These are phyloP conservation scores for Hansenula sp. DNA, from an alignment of 1,139 yeast species.

Conservation along the genomic window DNA sequence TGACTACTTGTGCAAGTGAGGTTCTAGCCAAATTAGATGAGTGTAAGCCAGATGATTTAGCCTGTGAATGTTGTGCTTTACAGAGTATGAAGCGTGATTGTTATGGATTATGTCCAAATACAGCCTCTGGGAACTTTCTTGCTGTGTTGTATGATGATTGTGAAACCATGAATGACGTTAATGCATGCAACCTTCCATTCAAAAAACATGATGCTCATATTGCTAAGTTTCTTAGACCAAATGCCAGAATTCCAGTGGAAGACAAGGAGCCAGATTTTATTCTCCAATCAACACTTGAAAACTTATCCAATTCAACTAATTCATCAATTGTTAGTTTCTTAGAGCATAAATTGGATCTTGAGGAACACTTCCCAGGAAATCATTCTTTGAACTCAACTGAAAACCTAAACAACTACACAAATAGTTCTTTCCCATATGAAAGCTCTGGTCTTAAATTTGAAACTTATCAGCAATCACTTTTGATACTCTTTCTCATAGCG, in stretches of 20 bases:
- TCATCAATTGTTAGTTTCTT: slow-evolving; percentile 5
- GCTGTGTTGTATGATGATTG: slow-evolving; percentile 44
- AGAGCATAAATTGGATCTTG: slow-evolving; percentile 1
- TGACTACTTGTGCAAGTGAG: slow-evolving; percentile 43
- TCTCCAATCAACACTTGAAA: slow-evolving; percentile 19
- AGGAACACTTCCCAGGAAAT: background rate
- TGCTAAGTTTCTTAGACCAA: slow-evolving; percentile 22
- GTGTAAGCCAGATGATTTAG: slow-evolving; percentile 49
- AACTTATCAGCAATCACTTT: background rate
- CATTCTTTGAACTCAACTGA: slow-evolving; percentile 1
- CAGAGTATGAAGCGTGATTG: slow-evolving; percentile 43
- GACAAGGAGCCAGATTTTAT: slow-evolving; percentile 24
- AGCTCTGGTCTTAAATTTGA: background rate
- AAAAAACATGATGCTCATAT: slow-evolving; percentile 33
- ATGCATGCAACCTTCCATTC: slow-evolving; percentile 48
- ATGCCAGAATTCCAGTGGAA: slow-evolving; percentile 22
- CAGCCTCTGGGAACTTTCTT: slow-evolving; percentile 40
- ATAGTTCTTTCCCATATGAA: background rate
- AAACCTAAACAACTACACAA: background rate
- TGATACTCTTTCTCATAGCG: background rate
- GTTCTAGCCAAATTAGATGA: slow-evolving; percentile 41
- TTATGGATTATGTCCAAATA: slow-evolving; percentile 45
- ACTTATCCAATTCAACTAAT: slow-evolving; percentile 8
- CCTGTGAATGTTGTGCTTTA: slow-evolving; percentile 54
- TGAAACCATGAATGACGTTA: slow-evolving; percentile 41